Conservation (phyloP, 2,329 filamentous ascomycete genomes). For the Byssothecium circinans region DNA sequence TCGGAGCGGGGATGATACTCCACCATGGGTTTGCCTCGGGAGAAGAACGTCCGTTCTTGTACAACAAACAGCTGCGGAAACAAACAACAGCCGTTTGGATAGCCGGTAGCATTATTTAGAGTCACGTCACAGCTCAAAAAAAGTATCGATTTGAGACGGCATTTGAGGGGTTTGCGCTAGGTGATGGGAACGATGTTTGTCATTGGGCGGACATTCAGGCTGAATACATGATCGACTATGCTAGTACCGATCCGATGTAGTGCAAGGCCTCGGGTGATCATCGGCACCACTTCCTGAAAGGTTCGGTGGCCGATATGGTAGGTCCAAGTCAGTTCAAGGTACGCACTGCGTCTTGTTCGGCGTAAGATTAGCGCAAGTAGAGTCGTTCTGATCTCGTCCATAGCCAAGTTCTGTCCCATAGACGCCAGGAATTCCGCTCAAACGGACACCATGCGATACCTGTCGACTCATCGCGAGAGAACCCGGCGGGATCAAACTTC, state of each 20-base stretch:
- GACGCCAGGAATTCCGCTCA: slow-evolving; percentile 58
- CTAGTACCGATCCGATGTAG: neutral
- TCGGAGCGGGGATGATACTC: slow-evolving; percentile 9
- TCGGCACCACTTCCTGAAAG: slow-evolving; percentile 30
- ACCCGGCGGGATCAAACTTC: slow-evolving; percentile 41
- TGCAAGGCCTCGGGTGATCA: neutral
- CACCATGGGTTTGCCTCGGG: slow-evolving; percentile 15
- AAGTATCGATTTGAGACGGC: no score
- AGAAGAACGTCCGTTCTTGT: neutral
- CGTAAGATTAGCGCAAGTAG: slow-evolving; percentile 37
- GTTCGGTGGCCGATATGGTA: slow-evolving; percentile 33
- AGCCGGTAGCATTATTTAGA: no score
- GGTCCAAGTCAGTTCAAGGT: slow-evolving; percentile 30
- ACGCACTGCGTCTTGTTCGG: slow-evolving; percentile 29
- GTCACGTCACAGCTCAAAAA: no score
- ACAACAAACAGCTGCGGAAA: no score
- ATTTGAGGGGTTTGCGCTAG: slow-evolving; percentile 21
- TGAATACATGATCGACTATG: slow-evolving; percentile 15
- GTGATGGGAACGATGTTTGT: neutral
- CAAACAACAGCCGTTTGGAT: neutral
- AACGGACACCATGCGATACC: slow-evolving; percentile 59
- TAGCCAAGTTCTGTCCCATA: slow-evolving; percentile 60
- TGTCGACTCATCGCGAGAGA: slow-evolving; percentile 43
- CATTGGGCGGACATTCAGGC: slow-evolving; percentile 26
- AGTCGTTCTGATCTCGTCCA: slow-evolving; percentile 57